A percentile compares a stretch with the other conserved stretches of the same genome.
Conservation (phyloP, 192 early-diverging fungal genomes). For the Podila epicladia region DNA sequence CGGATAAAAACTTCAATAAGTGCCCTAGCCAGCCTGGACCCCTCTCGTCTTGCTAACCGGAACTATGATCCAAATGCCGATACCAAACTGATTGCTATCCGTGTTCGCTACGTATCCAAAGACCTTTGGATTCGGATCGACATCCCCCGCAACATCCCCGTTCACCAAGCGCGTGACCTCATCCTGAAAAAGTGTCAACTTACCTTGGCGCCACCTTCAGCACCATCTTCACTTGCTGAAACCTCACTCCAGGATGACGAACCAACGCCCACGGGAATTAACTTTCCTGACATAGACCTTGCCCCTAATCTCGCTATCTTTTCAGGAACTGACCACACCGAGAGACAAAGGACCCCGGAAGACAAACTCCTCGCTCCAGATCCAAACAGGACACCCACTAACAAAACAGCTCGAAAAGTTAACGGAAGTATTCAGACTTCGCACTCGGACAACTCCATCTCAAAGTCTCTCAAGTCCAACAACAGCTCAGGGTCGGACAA, state of each 20-base stretch:
- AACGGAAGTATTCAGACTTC: background rate
- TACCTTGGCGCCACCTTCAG: conserved; percentile 15
- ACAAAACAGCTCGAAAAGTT: background rate
- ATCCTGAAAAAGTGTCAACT: conserved; percentile 29
- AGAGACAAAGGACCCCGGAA: background rate
- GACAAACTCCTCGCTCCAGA: background rate
- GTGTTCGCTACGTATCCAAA: conserved; percentile 32
- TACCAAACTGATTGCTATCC: conserved; percentile 16
- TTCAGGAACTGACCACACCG: background rate
- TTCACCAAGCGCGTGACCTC: conserved; percentile 29
- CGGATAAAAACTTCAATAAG: conserved; percentile 27
- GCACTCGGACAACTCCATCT: conserved; percentile 7
- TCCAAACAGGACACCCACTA: conserved; percentile 2
- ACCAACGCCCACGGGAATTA: background rate
- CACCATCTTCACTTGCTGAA: conserved; percentile 27
- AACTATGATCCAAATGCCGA: conserved; percentile 7
- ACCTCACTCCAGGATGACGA: conserved; percentile 6
- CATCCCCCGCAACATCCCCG: conserved; percentile 28
- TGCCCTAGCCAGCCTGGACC: conserved; percentile 33
- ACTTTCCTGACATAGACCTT: background rate
- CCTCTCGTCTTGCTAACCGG: conserved; percentile 6
- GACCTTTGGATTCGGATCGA: conserved; percentile 38
- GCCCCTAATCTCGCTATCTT: no score
- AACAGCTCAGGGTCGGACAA: conserved; percentile 5
- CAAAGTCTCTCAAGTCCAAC: conserved; percentile 2